These are phyloP conservation scores for Phytophthora multivora DNA, from an alignment of 352 stramenopile species.

Conservation along the genomic window DNA sequence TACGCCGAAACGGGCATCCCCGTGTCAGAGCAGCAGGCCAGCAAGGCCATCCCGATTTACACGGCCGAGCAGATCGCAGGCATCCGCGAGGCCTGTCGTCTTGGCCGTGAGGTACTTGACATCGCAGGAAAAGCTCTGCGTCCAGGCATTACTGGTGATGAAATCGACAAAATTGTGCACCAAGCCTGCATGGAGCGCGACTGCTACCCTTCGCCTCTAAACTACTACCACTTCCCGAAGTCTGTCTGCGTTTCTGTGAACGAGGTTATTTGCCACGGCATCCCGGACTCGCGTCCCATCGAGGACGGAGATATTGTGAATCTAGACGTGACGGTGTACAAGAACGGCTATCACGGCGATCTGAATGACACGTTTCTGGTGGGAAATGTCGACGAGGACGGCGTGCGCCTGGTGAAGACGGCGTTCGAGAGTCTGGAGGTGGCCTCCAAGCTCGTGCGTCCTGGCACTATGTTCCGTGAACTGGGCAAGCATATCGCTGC, in stretches of 20 bases:
- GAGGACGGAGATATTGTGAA: constrained; percentile 98
- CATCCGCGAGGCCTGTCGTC: constrained; percentile 91
- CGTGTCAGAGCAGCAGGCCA: constrained; percentile 62
- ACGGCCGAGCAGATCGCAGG: constrained; percentile 92
- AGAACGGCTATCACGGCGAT: constrained; percentile 97
- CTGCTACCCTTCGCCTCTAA: constrained; percentile 97
- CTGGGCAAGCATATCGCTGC: constrained; percentile 94
- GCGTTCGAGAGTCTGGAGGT: constrained; percentile 93
- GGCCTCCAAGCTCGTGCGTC: constrained; percentile 91
- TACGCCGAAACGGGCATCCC: constrained; percentile 90
- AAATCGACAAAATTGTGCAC: constrained; percentile 97
- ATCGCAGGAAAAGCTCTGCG: constrained; percentile 88
- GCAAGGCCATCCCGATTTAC: constrained; percentile 93
- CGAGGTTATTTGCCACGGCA: constrained; percentile 97
- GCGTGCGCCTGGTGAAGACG: constrained; percentile 91
- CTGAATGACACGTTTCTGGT: constrained; percentile 99
- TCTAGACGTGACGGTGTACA: constrained; percentile 97
- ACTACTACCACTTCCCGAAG: constrained; percentile 99
- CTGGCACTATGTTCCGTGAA: constrained; percentile 96
- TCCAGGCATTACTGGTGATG: constrained; percentile 94
- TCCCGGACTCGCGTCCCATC: constrained; percentile 95
- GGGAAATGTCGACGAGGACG: constrained; percentile 95
- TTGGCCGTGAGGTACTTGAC: constrained; percentile 95
- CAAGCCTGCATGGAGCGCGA: constrained; percentile 90
- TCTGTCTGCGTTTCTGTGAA: constrained; percentile 92